Base-by-base conservation (phyloP, 352 stramenopile species). In the Thraustotheca clavata region DNA sequence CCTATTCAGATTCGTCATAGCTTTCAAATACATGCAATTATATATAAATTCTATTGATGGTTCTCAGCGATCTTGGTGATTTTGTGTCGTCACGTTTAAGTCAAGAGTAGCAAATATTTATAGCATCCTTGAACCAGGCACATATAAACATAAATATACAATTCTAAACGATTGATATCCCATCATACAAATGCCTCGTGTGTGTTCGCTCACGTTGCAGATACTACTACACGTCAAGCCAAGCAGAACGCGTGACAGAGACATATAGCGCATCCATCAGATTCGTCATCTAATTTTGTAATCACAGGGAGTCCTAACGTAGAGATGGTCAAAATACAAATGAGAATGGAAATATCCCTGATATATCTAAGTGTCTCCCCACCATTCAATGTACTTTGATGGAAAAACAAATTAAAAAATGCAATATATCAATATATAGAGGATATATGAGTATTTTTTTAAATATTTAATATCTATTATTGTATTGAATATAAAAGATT, bases 141-240 rank as follows among this genome's bases (percentile, higher is more conserved):
- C 39, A 14, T 57, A 7, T 1, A 16, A 62, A 29, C 29, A 62
- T 7, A 1, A 22, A 62, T 39, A 41, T n/a, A 60, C 14, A 36
- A 73, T 49, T 73, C 11, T 74, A 20, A 70, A 4, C 75, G 2
- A 68, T 65, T 57, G 36, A 31, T 79, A 73, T 89, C 81, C 90
- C 84, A 91, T 93, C 84, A 93, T 93, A 93, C 84, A 93, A 93
- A 93, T 93, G 84, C 84, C 84, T 93, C 84, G 84, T 81, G 82
- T 90, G 71, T 71, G 89, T 80, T 83, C 39, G 39, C 39, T 92
- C 83, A 92, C 79, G 73, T 85, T 68, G 62, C 76, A 77, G 83
- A 63, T 27, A 67, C 79, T 70, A 52, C 62, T 60, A 71, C 71
- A 80, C 38, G 71, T 59, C 46, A 22, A 81, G 73, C 79, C 76